Percentiles rank a stretch among this genome's conserved stretches.
Conservation (phyloP, 768 basidiomycete genomes). For the Leucocoprinus leucothites region DNA sequence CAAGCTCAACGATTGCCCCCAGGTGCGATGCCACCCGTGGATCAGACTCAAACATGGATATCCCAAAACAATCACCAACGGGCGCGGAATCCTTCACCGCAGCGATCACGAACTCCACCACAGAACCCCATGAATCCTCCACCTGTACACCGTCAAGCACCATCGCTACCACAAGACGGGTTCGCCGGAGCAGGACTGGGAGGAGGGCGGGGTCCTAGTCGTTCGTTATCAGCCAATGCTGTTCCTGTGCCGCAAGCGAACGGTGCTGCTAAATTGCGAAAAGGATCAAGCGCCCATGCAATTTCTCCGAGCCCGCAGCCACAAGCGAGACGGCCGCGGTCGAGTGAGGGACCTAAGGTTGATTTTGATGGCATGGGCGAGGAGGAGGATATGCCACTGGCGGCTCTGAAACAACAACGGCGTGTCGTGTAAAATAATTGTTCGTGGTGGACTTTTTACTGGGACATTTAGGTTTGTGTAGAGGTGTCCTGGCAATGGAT, state of each 20-base stretch:
- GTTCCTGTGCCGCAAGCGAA: slow-evolving; percentile 35
- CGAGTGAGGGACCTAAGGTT: slow-evolving; percentile 16
- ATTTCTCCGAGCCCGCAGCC: slow-evolving; percentile 42
- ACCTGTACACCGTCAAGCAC: slow-evolving; percentile 20
- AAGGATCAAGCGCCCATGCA: slow-evolving; percentile 66
- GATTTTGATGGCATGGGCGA: slow-evolving; percentile 28
- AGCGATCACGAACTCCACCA: slow-evolving; percentile 48
- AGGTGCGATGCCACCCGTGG: slow-evolving; percentile 59
- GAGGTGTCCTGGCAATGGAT: not conserved
- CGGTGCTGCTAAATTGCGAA: slow-evolving; percentile 49
- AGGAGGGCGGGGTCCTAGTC: slow-evolving; percentile 41
- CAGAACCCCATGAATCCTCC: slow-evolving; percentile 17
- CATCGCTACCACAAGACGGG: slow-evolving; percentile 28
- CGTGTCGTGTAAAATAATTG: slow-evolving; percentile 26
- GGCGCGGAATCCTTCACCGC: slow-evolving; percentile 22
- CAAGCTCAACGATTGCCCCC: slow-evolving; percentile 44
- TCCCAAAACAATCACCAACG: slow-evolving; percentile 20
- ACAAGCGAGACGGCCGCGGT: slow-evolving; percentile 31
- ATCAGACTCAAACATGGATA: slow-evolving; percentile 30
- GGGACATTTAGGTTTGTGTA: not conserved
- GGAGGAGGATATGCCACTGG: slow-evolving; percentile 80
- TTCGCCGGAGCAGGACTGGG: slow-evolving; percentile 17
- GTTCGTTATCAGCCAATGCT: slow-evolving; percentile 72
- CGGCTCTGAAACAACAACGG: slow-evolving; percentile 73
- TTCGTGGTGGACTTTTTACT: slow-evolving; percentile 9